A percentile compares a stretch with the other conserved stretches of the same genome.
Conservation (phyloP, 2,329 filamentous ascomycete species). For the Hypoxylon sp. region DNA sequence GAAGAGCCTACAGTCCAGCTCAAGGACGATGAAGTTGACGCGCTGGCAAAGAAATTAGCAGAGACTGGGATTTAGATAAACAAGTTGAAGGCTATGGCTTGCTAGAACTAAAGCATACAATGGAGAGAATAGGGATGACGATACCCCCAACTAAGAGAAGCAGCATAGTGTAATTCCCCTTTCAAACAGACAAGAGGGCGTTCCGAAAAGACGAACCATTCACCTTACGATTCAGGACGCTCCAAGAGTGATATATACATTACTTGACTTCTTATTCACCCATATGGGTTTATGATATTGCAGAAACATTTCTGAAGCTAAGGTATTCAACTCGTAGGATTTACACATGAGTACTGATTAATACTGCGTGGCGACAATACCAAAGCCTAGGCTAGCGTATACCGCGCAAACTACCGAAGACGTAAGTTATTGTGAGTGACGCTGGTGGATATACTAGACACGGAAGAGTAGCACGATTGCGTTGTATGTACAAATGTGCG, state of each 20-base stretch:
- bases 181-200: background rate
- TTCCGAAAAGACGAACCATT: background rate
- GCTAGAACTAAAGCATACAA: background rate
- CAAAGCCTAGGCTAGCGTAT: background rate
- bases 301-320: background rate
- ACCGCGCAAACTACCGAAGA: background rate
- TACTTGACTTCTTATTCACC: background rate
- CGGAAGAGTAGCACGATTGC: constrained; percentile 38
- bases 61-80: constrained; percentile 73
- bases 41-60: constrained; percentile 79
- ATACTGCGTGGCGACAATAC: background rate
- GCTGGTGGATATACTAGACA: constrained; percentile 29
- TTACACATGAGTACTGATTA: background rate
- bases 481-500: constrained; percentile 41
- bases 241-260: background rate
- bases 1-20: constrained; percentile 79
- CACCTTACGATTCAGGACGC: background rate
- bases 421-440: background rate
- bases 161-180: constrained; percentile 16
- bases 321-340: background rate
- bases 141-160: constrained; percentile 35
- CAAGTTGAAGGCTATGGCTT: constrained; percentile 17
- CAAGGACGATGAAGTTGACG: constrained; percentile 85
- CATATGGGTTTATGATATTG: background rate
- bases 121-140: constrained; percentile 31